Base-by-base conservation (phyloP, 2,329 filamentous ascomycete species). In the Aspergillus eucalypticola region DNA sequence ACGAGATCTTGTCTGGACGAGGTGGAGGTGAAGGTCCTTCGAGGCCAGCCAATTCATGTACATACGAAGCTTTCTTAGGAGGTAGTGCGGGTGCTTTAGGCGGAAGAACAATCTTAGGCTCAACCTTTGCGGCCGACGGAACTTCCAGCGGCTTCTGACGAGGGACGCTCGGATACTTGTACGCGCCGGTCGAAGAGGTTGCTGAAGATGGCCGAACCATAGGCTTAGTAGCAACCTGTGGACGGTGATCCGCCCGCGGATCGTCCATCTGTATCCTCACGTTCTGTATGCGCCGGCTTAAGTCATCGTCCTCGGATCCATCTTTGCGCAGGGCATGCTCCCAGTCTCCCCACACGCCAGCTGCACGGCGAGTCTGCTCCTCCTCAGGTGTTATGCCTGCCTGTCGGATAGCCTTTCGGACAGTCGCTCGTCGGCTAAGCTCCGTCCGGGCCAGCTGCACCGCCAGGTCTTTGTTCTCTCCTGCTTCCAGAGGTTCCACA, bases 371-470 rank as follows among this genome's bases (percentile, higher is more conserved):
- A 54, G 78, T 77, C 59, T 83, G 81, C 63, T 88, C 84, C 61
- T 86, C 84, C 56, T 85, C 83, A 52, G 83, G 81, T 0, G 83
- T 79, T 2, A 86, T 79, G 0, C 84, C 86, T 25, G 85, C 82
- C 65, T 86, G 82, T 32, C 84, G 82, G 25, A 83, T 85, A 10
- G 82, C 83, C 64, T 79, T 83, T 61, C 86, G 81, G 44, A 81
- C 82, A 13, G 84, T 86, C 67, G 90, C 88, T 65, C 91, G 82
- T 44, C 90, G 83, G 58, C 79, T 81, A 59, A 92, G 84, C 75
- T 96, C 91, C 58, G 85, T 84, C 63, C 88, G 87, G 0, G 91
- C 91, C 29, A 96, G 75, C 64, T 89, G 85, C 6, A 96, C 87
- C 0, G 92, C 92, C 49, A 96, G 77, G 10, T 93, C 88, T 63